These are phyloP conservation scores for Dunaliella primolecta DNA, from an alignment of 139 green algal species.

Conservation along the genomic window DNA sequence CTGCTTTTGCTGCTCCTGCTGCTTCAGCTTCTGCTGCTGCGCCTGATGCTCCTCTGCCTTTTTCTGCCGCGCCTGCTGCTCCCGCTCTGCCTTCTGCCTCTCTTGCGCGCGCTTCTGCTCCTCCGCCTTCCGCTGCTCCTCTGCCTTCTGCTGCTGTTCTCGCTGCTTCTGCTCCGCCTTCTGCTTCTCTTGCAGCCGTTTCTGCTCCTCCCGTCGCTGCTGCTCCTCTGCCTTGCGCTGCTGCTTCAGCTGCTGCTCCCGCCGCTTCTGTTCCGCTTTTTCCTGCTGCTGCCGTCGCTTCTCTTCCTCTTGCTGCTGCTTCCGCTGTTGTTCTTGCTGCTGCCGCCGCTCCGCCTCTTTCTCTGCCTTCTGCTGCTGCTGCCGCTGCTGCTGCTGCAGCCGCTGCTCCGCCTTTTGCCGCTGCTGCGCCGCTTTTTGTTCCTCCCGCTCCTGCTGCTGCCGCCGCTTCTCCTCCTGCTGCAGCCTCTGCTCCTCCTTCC, in stretches of 20 bases:
- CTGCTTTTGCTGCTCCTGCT: background rate
- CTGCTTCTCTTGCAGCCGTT: background rate
- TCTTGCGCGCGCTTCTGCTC: background rate
- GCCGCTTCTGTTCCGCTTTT: background rate
- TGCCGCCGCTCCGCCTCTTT: background rate
- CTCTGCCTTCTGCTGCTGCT: background rate
- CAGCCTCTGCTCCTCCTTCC: background rate
- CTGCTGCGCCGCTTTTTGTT: background rate
- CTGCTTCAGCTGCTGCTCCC: background rate
- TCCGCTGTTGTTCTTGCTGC: background rate
- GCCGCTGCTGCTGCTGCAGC: background rate
- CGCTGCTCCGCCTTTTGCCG: background rate
- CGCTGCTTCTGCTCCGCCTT: background rate
- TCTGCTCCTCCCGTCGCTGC: background rate
- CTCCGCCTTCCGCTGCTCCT: background rate
- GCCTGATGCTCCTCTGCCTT: background rate
- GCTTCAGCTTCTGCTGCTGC: background rate
- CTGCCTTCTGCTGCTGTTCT: background rate
- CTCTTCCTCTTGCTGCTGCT: background rate
- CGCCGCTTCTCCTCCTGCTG: background rate
- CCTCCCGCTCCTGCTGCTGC: background rate
- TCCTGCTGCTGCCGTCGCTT: background rate
- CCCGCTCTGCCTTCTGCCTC: background rate
- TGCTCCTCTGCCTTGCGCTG: background rate
- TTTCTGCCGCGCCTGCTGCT: background rate